Base-by-base conservation (phyloP, 2,329 filamentous ascomycete species). In the Trichoderma koningiopsis region DNA sequence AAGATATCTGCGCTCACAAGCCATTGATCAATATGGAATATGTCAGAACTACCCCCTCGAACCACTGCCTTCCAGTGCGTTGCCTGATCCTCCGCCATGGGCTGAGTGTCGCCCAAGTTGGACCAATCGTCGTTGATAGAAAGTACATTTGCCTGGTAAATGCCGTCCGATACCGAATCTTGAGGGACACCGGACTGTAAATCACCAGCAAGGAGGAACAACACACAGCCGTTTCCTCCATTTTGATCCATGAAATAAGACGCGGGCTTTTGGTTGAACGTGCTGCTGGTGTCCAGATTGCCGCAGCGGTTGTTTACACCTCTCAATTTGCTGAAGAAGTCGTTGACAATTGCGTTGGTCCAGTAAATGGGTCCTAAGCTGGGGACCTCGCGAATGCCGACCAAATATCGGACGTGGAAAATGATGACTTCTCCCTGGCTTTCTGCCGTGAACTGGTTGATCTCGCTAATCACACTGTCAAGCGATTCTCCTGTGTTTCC, bases 401-500 rank as follows among this genome's bases (percentile, higher is more conserved):
- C 72, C 35, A 79, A 72, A 56, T 85, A 83, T 19, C 79, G 79
- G n/a, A 86, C 74, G 40, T 82, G 79, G 64, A 85, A 77, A 68
- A 85, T 81, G 63, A 85, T 76, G 62, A 85, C 76, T 70, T 86
- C 83, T 13, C 77, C 78, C 1, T 76, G 81, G 71, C 82, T 81
- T 24, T 83, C 75, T 6, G 74, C 70, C 1, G 81, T 84, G 71
- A 85, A 86, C 24, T 72, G 74, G 73, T 84, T 85, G 70, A 85
- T 75, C 47, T 83, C 78, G 35, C 71, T 73, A 68, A 85, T 78
- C 19, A 85, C 78, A 3, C 83, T 79, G 24, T 78, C 74, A 1
- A 86, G 76, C 4, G 77, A 76, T 72, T 83, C 79, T 2, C 84
- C 83, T n/a, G 82, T 80, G 52, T 81, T 83, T 19, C 83, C 83